Conservation (phyloP, 2,329 filamentous ascomycete genomes). For the Ophiostoma piceae region DNA sequence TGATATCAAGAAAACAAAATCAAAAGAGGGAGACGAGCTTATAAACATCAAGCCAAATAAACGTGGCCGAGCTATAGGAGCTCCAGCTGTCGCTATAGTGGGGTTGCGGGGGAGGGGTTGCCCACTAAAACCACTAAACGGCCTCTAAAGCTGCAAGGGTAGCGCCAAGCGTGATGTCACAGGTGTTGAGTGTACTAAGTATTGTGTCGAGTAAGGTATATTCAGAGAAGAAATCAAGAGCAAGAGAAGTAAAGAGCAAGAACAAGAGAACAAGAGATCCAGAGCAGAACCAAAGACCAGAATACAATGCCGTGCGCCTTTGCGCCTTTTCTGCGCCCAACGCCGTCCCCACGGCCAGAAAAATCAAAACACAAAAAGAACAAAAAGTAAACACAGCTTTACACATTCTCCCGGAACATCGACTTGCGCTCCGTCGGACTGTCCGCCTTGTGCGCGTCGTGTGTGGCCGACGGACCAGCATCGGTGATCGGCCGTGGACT, state of each 20-base stretch:
- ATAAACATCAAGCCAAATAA: background rate
- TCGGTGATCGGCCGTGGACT: constrained; percentile 66
- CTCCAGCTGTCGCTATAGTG: constrained; percentile 15
- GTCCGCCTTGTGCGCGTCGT: constrained; percentile 40
- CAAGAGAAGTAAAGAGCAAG: no score
- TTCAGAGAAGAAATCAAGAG: no score
- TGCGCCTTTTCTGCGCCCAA: no score
- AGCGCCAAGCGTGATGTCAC: constrained; percentile 24
- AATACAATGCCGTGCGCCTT: no score
- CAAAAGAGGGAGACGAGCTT: background rate
- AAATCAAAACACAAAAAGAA: no score
- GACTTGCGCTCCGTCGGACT: constrained; percentile 65
- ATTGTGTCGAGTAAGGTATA: no score
- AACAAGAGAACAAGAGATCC: no score
- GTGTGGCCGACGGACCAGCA: constrained; percentile 31
- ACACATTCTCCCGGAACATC: constrained; percentile 66
- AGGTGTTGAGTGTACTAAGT: background rate
- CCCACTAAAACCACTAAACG: constrained; percentile 14
- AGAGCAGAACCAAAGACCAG: no score
- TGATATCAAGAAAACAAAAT: no score
- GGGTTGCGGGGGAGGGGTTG: constrained; percentile 23
- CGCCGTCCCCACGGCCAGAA: no score
- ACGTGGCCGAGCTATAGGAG: background rate
- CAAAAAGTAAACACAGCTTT: constrained; percentile 20
- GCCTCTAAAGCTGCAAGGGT: background rate